Base-by-base conservation (phyloP, 2,329 filamentous ascomycete species). In the Colletotrichum sp. region DNA sequence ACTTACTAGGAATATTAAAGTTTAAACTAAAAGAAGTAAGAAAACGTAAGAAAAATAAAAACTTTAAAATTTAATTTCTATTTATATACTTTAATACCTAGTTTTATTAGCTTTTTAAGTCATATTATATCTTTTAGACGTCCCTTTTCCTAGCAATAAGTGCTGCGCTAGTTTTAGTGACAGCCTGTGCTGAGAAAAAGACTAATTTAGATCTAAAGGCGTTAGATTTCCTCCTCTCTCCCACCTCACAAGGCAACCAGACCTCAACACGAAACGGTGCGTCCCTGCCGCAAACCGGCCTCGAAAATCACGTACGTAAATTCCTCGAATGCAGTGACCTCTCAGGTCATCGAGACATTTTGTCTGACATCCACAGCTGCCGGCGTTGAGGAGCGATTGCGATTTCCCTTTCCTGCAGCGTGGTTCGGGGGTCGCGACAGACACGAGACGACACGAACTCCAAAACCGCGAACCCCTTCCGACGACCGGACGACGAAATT, bases 91-190 rank as follows among this genome's bases (percentile, higher is more conserved):
- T 9, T 5, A 18, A 3, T 39, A 39, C 1, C 16, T 8, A 16
- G 34, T 39, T 27, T 1, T 27, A 25, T 39, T 16, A 1, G 16
- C 0, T 39, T 16, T 8, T 39, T 0, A 16, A 39, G 7, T 39
- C 0, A 8, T 39, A 5, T 39, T 39, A 39, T 39, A 16, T 0
- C 0, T 39, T 39, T 39, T 16, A 39, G 34, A 39, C 4, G 3
- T 0, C 0, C 16, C 16, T 8, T 0, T 39, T 39, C 3, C 0
- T 3, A 8, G 36, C 0, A 0, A 18, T 0, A 18, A 39, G 15
- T 39, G 7, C 15, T 39, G 15, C 15, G 36, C 8, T 39, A 39
- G 1, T 9, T 1, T 56, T 6, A 25, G 7, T 34, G 3, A 12
- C 18, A 3, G 18, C 1, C 10, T 22, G 13, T 30, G 58, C 18